A percentile compares a stretch with the other conserved stretches of the same genome.
Conservation (phyloP, 164 flowering plant species). For the Aristolochia californica region DNA sequence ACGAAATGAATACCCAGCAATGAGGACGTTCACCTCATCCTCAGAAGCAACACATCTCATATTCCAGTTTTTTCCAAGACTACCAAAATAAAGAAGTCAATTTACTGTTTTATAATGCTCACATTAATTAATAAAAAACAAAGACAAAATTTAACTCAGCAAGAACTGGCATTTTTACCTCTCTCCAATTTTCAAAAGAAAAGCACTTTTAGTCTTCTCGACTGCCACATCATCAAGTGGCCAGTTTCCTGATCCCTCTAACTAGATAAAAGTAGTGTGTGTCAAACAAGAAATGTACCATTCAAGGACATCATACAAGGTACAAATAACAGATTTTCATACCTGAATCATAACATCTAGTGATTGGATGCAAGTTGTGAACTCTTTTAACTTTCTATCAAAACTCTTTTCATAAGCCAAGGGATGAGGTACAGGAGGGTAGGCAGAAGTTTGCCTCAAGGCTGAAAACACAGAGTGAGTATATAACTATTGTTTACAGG, state of each 20-base stretch:
- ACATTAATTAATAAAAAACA: not conserved
- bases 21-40: constrained; percentile 62
- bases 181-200: constrained; percentile 81
- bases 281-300: not conserved
- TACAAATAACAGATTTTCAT: constrained; percentile 4
- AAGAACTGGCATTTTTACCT: constrained; percentile 33
- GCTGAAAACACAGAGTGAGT: constrained; percentile 38
- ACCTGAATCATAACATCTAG: constrained; percentile 91
- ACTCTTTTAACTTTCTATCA: constrained; percentile 20
- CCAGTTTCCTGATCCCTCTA: constrained; percentile 99
- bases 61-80: constrained; percentile 59
- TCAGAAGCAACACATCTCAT: constrained; percentile 64
- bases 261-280: constrained; percentile 25
- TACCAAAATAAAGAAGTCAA: constrained; percentile 21
- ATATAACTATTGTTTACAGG: too few species aligned
- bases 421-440: constrained; percentile 83
- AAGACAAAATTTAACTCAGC: not conserved
- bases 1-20: constrained; percentile 88
- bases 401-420: constrained; percentile 41
- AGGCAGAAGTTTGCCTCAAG: constrained; percentile 78
- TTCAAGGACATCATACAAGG: not conserved
- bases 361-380: constrained; percentile 60
- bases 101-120: not conserved
- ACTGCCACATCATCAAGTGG: constrained; percentile 69
- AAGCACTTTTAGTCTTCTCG: constrained; percentile 85